Base-by-base conservation (phyloP, 1,284 basidiomycete species). In the Acaromyces ingoldii region DNA sequence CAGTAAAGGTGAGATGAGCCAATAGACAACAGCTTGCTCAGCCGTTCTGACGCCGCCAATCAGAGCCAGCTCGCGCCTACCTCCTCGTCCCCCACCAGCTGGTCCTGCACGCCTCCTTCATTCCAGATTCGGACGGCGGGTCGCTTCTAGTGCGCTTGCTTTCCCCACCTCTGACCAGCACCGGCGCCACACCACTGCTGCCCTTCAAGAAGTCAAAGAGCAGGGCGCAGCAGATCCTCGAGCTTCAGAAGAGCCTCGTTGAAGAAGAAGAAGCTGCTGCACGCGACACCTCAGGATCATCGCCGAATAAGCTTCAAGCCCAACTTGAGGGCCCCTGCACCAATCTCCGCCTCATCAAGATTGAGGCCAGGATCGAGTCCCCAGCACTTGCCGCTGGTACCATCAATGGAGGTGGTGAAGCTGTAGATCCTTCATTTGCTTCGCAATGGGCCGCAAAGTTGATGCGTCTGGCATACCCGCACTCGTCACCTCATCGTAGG, bases 101-200 rank as follows among this genome's bases (percentile, higher is more conserved):
- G 10, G 59, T 71, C 4, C 61, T 71, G 37, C 55, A 65, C 39
- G 55, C 62, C 2, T 65, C 67, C 10, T 67, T 69, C 38, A 65
- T 71, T 7, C 49, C 63, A 13, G 68, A 71, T 53, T 63, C 60
- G 17, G 68, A 71, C 46, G 68, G 68, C 15, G 68, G 63, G 30
- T 67, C 66, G 24, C 61, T 69, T 15, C 58, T 65, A n/a, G 53
- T 71, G 6, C 60, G 67, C 4, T 48, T 67, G 11, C 46, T 71
- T 4, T 60, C 68, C 1, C 68, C 68, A 15, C 60, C 60, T 17
- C 46, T 61, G 1, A 50, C 57, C 2, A 24, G 54, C 6, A 42
- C 53, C 5, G 24, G 22, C 1, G 13, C 42, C 2, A 39, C 57
- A 0, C 22, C 55, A 9, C 6, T 64, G 47, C 33, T 59, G 48